Percentiles rank a stretch among this genome's conserved stretches.
phyloP scores from a whole-genome alignment of 345 rosid genomes.

The Moricandia arvensis region DNA sequence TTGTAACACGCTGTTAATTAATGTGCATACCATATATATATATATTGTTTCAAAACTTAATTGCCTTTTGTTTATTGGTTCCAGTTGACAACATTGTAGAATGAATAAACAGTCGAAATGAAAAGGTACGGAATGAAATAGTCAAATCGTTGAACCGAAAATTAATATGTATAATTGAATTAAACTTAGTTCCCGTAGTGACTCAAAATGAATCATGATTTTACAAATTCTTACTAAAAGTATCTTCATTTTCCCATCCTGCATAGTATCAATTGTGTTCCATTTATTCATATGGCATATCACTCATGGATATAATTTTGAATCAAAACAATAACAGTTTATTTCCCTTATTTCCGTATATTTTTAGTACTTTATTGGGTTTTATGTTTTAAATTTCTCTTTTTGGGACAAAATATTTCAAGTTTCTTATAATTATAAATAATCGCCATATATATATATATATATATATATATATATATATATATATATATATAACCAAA shows the following conservation, averaged over 20 bases:
- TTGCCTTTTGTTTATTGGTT: neutral
- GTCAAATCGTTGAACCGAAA: neutral
- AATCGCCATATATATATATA: neutral
- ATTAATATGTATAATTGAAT: neutral
- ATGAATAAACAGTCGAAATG: neutral
- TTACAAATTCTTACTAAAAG: neutral
- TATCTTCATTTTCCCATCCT: neutral
- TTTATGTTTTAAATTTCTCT: too few species aligned
- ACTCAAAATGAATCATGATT: neutral
- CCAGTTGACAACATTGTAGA: neutral
- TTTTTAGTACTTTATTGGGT: neutral
- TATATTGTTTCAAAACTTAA: neutral
- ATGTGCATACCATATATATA: neutral
- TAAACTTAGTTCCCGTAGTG: neutral
- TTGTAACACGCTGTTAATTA: neutral
- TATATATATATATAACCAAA: too few species aligned
- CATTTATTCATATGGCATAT: neutral
- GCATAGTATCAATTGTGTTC: neutral
- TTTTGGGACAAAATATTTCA: too few species aligned
- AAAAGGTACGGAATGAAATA: neutral
- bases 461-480: too few species aligned
- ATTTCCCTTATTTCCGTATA: neutral
- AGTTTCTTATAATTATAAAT: neutral
- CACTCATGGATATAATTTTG: neutral
- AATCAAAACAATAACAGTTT: neutral